Base-by-base conservation (phyloP, 352 stramenopile genomes). In the Globisporangium sylvaticum region DNA sequence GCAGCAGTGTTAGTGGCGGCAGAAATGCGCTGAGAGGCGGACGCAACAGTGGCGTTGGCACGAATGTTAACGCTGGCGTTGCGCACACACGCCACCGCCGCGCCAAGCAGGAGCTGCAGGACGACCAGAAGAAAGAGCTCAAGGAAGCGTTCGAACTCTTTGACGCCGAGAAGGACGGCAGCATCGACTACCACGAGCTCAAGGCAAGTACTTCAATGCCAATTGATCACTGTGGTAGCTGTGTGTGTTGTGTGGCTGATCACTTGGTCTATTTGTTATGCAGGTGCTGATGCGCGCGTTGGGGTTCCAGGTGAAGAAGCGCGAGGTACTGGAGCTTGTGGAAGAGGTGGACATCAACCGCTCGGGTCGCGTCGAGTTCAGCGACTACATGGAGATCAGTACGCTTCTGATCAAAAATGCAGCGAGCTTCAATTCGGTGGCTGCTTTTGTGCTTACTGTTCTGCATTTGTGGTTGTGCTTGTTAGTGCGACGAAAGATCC, bases 91-190 rank as follows among this genome's bases (percentile, higher is more conserved):
- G 76, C 22, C 67, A 70, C 20, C 79, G 84, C n/a, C 74, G 84
- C 25, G 59, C 75, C 29, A 85, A 83, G 18, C 84, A 93, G 61
- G 85, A 95, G 75, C 74, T 93, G 14, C 80, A 75, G 22, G 85
- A 94, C 22, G 87, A 93, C 50, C 85, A 95, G 74, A 91, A 92
- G 68, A 91, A 92, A 50, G 94, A 98, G 75, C 80, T 98, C 1
- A 80, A 84, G 58, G 94, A 98, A 63, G 91, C 94, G 7, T 98
- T 98, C 60, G 91, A 96, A 57, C 83, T 98, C 46, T 98, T 98
- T 63, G 94, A 98, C 77, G 83, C 81, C 22, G 91, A 98, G 64
- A 95, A 96, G 73, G 90, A 81, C 55, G 91, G 92, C 7, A 86
- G 79, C 3, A 89, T 98, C 65, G 89, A 97, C 80, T 95, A 97